Percentiles rank a stretch among this genome's conserved stretches.
Conservation (phyloP, 768 basidiomycete genomes). For the Dacryopinax spathularia region DNA sequence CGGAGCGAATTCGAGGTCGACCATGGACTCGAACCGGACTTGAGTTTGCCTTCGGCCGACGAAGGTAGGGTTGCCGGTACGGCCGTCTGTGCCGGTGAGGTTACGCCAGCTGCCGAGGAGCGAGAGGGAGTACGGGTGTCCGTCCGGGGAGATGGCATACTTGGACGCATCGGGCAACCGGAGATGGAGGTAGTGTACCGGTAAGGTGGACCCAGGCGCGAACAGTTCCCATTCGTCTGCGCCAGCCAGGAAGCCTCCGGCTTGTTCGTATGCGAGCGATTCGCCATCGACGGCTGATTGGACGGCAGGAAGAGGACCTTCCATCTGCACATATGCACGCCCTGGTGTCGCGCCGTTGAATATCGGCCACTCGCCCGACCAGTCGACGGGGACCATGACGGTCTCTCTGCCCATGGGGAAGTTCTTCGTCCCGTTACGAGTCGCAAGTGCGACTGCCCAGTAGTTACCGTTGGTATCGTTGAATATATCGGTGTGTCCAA, state of each 20-base stretch:
- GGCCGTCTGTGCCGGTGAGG: not conserved
- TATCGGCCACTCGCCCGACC: constrained; percentile 17
- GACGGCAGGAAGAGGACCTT: not conserved
- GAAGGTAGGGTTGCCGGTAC: not conserved
- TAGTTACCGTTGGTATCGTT: constrained; percentile 24
- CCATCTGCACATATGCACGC: not conserved
- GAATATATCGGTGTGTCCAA: constrained; percentile 29
- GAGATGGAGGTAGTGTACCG: not conserved
- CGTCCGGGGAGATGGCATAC: not conserved
- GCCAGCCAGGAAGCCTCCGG: not conserved
- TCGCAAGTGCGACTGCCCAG: constrained; percentile 19
- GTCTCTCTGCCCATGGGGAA: constrained; percentile 27
- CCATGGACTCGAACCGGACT: not conserved
- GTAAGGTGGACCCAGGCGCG: not conserved
- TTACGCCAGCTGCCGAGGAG: not conserved
- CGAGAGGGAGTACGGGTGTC: not conserved
- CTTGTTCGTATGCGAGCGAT: not conserved
- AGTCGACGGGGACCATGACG: constrained; percentile 24
- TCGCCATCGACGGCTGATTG: not conserved
- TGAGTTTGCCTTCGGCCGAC: not conserved
- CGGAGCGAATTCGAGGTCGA: not conserved
- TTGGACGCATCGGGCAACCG: not conserved
- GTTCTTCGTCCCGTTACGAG: constrained; percentile 7
- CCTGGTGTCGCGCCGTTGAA: not conserved
- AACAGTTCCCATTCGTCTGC: not conserved